Evolutionary conservation across 306 rosid species (phyloP).

Genomic region (Pterocarpus santalinus): DNA sequence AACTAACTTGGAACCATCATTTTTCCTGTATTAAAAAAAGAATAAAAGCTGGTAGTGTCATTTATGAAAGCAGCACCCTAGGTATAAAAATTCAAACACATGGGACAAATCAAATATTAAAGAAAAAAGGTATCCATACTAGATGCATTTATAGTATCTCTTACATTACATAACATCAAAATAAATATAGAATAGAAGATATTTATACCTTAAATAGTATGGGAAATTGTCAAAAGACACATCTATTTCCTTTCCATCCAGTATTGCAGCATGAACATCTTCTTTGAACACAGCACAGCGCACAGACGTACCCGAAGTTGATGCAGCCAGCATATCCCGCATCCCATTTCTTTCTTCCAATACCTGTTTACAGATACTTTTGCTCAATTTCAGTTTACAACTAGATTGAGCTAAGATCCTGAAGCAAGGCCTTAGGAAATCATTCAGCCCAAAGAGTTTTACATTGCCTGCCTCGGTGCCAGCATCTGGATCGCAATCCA

Average conservation of each 20-base stretch:
- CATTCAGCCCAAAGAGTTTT: slow-evolving; percentile 93
- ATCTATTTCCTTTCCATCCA: slow-evolving; percentile 71
- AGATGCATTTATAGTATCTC: slow-evolving; percentile 13
- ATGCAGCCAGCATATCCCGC: slow-evolving; percentile 73
- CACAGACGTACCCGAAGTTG: slow-evolving; percentile 70
- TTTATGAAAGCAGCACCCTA: slow-evolving; percentile 34
- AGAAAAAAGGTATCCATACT: neutral
- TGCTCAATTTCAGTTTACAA: slow-evolving; percentile 95
- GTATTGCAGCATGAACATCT: slow-evolving; percentile 73
- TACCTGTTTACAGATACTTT: slow-evolving; percentile 96
- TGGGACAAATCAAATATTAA: slow-evolving; percentile 20
- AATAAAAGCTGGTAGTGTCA: neutral
- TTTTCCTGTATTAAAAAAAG: slow-evolving; percentile 2
- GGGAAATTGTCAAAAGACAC: slow-evolving; percentile 88
- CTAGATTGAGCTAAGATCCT: slow-evolving; percentile 90
- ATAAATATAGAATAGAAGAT: slow-evolving; percentile 4
- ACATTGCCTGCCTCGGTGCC: slow-evolving; percentile 93
- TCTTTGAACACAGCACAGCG: slow-evolving; percentile 85
- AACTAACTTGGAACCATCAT: slow-evolving; percentile 59
- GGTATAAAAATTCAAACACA: slow-evolving; percentile 11
- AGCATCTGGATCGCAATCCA: slow-evolving; percentile 71
- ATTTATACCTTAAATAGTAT: slow-evolving; percentile 79
- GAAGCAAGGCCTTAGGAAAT: slow-evolving; percentile 92
- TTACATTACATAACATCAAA: slow-evolving; percentile 10
- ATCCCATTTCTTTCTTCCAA: slow-evolving; percentile 87